Evolutionary conservation across 2,329 filamentous ascomycete species (phyloP).

Genomic region (Lachnum nothofagi): DNA sequence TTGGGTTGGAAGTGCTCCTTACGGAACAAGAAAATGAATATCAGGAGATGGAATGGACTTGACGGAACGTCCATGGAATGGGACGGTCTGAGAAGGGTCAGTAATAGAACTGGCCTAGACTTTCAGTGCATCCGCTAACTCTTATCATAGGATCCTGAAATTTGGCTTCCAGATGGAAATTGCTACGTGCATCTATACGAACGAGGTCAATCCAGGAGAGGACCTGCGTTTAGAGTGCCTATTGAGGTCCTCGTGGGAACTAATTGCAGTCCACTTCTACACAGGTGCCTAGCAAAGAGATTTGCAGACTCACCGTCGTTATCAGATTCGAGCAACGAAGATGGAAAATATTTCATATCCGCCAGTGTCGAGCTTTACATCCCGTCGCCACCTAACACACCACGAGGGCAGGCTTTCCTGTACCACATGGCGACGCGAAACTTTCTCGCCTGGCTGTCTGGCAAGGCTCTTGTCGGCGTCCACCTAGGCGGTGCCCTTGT

Average conservation of each 20-base stretch:
- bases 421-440: conserved; percentile 69
- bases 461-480: conserved; percentile 61
- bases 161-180: conserved; percentile 64
- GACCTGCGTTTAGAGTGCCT: conserved; percentile 63
- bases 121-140: conserved; percentile 1
- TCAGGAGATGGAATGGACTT: conserved; percentile 36
- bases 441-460: conserved; percentile 66
- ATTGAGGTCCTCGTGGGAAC: conserved; percentile 52
- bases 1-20: conserved; percentile 20
- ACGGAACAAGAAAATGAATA: conserved; percentile 17
- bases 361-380: conserved; percentile 57
- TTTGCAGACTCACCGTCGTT: conserved; percentile 12
- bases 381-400: conserved; percentile 53
- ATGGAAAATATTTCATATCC: conserved; percentile 11
- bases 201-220: conserved; percentile 58
- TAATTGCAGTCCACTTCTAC: conserved; percentile 56
- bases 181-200: conserved; percentile 66
- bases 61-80: conserved; percentile 34
- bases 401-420: conserved; percentile 50
- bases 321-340: conserved; percentile 9
- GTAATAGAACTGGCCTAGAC: conserved; percentile 12
- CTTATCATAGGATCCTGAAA: conserved; percentile 58
- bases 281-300: conserved; percentile 41
- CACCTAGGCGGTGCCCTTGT: conserved; percentile 61
- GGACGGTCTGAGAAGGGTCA: conserved; percentile 43